Evolutionary conservation across 345 rosid species (phyloP).

Genomic region (Atalantia buxifolia): DNA sequence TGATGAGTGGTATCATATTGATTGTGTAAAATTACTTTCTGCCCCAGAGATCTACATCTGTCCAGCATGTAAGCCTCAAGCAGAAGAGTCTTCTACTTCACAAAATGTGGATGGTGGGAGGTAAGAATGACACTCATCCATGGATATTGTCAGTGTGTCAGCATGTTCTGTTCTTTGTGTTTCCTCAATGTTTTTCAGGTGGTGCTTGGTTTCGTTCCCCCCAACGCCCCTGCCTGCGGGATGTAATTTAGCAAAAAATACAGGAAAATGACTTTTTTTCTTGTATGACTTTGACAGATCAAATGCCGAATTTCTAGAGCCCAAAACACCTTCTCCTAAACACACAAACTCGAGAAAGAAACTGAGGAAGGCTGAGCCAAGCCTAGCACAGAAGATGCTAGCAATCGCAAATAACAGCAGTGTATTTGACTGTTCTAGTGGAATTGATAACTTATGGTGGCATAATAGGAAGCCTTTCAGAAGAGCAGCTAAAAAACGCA

Average conservation of each 20-base stretch:
- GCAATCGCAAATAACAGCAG: conserved; percentile 5
- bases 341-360: conserved; percentile 26
- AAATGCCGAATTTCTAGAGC: conserved; percentile 38
- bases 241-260: neutral
- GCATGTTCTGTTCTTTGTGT: neutral
- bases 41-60: conserved; percentile 54
- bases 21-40: conserved; percentile 53
- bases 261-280: neutral
- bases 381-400: conserved; percentile 10
- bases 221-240: too few relatives aligned
- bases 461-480: conserved; percentile 63
- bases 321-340: conserved; percentile 51
- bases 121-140: conserved; percentile 29
- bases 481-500: conserved; percentile 49
- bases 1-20: conserved; percentile 72
- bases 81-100: conserved; percentile 18
- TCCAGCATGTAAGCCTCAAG: conserved; percentile 66
- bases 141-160: neutral
- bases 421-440: conserved; percentile 9
- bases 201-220: neutral
- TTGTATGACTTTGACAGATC: conserved; percentile 35
- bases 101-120: conserved; percentile 28
- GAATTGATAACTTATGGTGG: conserved; percentile 57
- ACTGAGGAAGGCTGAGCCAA: conserved; percentile 10
- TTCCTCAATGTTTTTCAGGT: neutral